These are phyloP conservation scores for Pleurotus sapidus DNA, from an alignment of 768 basidiomycete species.

Conservation along the genomic window DNA sequence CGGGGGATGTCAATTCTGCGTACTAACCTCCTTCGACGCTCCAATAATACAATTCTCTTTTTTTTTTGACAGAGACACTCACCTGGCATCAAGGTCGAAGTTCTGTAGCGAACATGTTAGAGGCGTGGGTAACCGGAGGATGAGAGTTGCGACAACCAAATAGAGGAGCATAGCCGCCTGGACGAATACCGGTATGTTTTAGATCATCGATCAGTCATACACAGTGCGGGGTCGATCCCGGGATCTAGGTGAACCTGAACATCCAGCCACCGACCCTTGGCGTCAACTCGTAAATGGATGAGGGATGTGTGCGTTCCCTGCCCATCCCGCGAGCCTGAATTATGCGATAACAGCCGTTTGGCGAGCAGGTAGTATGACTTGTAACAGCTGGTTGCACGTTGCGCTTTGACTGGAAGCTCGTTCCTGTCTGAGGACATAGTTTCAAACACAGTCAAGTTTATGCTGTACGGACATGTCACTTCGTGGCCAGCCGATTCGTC, in stretches of 20 bases:
- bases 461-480: too few relatives aligned
- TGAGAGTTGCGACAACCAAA: too few relatives aligned
- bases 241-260: conserved; percentile 7
- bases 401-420: conserved; percentile 3
- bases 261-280: conserved; percentile 2
- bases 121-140: too few relatives aligned
- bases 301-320: background rate
- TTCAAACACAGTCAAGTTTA: too few relatives aligned
- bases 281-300: background rate
- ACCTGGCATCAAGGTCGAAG: background rate
- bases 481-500: too few relatives aligned
- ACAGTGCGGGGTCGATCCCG: background rate
- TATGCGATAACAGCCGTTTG: background rate
- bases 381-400: background rate
- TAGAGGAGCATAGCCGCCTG: background rate
- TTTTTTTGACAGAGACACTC: background rate
- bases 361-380: too few relatives aligned
- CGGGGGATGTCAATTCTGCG: too few relatives aligned
- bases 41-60: too few relatives aligned
- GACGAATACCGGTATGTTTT: background rate
- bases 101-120: background rate
- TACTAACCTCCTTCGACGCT: too few relatives aligned
- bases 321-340: conserved; percentile 2
- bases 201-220: background rate
- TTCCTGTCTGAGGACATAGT: background rate